Base-by-base conservation (phyloP, 257 asterid genomes). In the Cordia subcordata region DNA sequence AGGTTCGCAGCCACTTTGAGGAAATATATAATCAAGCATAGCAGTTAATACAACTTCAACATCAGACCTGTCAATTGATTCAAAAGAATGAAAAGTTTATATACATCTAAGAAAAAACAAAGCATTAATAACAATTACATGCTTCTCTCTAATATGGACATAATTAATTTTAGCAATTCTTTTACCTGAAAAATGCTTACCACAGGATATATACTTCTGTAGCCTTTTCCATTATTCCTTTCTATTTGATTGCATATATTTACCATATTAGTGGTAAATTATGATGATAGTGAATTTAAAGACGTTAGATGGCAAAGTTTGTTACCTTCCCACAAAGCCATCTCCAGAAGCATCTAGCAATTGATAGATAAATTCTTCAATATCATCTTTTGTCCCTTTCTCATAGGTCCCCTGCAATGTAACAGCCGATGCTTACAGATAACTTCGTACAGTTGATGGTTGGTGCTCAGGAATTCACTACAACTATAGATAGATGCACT, bases 331-430 rank as follows among this genome's bases (percentile, higher is more conserved):
- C 65, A 86, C 87, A 8, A 55, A 37, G 21, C 99, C 89, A 60
- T 92, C 95, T 54, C 60, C 85, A 23, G 79, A 70, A 65, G 84
- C 85, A 75, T 92, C 94, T 65, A 88, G 72, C 65, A 86, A 49
- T 68, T 82, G 89, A 84, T 82, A 88, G 53, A 92, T 80, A 78
- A 92, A 92, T 70, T 85, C 95, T 67, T 85, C 99, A 61, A 92
- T 86, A 27, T 92, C 99, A 74, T 80, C 78, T 13, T 78, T 84
- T 23, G 96, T 81, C 57, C 99, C 96, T 80, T 88, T 92, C 81
- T 88, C 96, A 63, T 86, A 92, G 40, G 91, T 84, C 44, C 72
- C 96, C 96, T 92, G 78, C 65, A 77, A 75, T 66, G 68, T 44
- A 44, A 57, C 62, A 57, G 59, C 12, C 16, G 23, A 53, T 58